Evolutionary conservation across 441 rosid species (phyloP), one percentile per base, ranked within the genome.

Genomic region (Pelargonium australe): DNA sequence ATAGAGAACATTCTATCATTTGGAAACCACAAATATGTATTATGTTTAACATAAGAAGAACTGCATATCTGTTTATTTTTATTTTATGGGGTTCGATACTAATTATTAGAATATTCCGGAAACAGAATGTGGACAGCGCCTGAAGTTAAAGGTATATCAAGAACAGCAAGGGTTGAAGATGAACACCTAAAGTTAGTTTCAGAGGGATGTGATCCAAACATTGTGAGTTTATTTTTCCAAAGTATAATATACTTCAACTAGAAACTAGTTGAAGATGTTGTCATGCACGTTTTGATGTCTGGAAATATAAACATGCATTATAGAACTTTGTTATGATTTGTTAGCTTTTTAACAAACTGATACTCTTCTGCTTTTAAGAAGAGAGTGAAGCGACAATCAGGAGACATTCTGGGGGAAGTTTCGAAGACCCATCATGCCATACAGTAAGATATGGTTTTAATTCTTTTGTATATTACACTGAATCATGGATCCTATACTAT

Each of bases 61-160:
- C 25, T 23, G 25, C 25, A 2, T 31, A 31, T 31, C 2, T 31
- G 60, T 2, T 19, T 53, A 23, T 23, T 23, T 23, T 23, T 23
- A 23, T 23, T 2, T 0, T 23, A 23, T 23, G 25, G 25, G 25
- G 25, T 23, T 23, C 0, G 25, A 23, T 53, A 53, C 60, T 53
- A 53, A 53, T n/a, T 23, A 53, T 53, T 53, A 28, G 19, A 11
- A 20, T 60, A 3, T 19, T 8, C 16, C 80, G 73, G 23, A 45
- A 17, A 69, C 71, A 93, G 98, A 81, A 89, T 89, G 90, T 88
- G 91, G 96, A 73, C 80, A 7, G 84, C 85, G 67, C 96, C 98
- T 20, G 97, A 93, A 78, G 84, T 75, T 51, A 83, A 76, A 74
- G 78, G 71, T 73, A 71, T 84, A 67, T 76, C 90, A 34, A 76